phyloP scores from a whole-genome alignment of 2,329 filamentous ascomycete species.

The Capronia coronata region DNA sequence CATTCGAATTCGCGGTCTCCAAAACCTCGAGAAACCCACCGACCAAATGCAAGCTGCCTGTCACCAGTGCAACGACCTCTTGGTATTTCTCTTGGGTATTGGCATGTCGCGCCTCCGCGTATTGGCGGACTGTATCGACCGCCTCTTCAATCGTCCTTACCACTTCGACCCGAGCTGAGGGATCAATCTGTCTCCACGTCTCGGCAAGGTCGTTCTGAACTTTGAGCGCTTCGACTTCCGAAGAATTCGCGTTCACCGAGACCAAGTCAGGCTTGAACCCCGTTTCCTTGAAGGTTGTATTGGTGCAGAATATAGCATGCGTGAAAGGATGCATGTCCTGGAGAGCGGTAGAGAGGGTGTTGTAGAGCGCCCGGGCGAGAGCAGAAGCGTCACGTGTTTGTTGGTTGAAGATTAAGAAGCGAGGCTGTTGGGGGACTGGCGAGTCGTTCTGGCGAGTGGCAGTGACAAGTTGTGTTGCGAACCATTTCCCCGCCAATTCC shows the following conservation, averaged over 20 bases:
- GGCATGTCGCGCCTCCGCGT: constrained; percentile 33
- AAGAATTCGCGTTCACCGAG: constrained; percentile 54
- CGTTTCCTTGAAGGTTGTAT: constrained; percentile 57
- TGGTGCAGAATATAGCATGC: constrained; percentile 74
- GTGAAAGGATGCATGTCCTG: constrained; percentile 51
- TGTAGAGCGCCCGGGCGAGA: constrained; percentile 58
- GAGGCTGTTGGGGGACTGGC: constrained; percentile 25
- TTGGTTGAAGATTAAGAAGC: constrained; percentile 84
- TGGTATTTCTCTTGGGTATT: constrained; percentile 25
- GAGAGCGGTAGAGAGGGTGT: constrained; percentile 45
- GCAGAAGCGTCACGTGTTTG: constrained; percentile 70
- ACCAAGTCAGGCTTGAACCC: constrained; percentile 60
- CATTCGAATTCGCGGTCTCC: constrained; percentile 37
- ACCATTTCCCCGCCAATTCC: constrained; percentile 69
- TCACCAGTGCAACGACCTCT: constrained; percentile 62
- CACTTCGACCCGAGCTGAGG: constrained; percentile 50
- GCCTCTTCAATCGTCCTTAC: constrained; percentile 63
- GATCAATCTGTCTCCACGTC: constrained; percentile 54
- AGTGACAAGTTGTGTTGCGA: constrained; percentile 48
- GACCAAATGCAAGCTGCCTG: constrained; percentile 78
- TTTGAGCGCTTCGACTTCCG: constrained; percentile 52
- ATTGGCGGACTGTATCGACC: constrained; percentile 50
- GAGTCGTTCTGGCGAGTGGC: constrained; percentile 31
- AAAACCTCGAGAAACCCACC: constrained; percentile 70
- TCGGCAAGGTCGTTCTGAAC: constrained; percentile 63